phyloP scores from a whole-genome alignment of 768 basidiomycete genomes.

The Boletus sp. region DNA sequence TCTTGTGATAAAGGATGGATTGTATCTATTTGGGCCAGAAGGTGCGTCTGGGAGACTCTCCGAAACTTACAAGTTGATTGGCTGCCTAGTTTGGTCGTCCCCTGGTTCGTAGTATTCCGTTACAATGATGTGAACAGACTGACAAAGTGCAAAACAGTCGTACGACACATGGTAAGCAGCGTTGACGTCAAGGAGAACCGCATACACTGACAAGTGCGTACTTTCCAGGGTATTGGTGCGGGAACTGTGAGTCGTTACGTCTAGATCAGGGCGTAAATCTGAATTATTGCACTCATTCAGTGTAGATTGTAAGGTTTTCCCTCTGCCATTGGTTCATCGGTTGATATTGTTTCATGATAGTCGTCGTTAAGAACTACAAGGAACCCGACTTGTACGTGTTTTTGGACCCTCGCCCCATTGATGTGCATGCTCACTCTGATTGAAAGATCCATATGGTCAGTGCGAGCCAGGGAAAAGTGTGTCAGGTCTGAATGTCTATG shows the following conservation, averaged over 20 bases:
- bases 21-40: conserved; percentile 97
- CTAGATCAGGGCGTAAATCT: neutral
- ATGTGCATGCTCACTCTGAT: conserved; percentile 2
- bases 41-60: conserved; percentile 36
- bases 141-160: conserved; percentile 30
- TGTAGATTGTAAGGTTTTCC: conserved; percentile 59
- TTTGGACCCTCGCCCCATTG: neutral
- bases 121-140: neutral
- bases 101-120: conserved; percentile 44
- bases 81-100: conserved; percentile 64
- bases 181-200: neutral
- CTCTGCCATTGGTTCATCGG: neutral
- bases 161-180: conserved; percentile 58
- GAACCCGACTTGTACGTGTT: conserved; percentile 73
- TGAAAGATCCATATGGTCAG: conserved; percentile 76
- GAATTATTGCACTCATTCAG: conserved; percentile 31
- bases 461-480: conserved; percentile 28
- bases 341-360: conserved; percentile 33
- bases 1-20: conserved; percentile 62
- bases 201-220: conserved; percentile 2
- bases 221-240: conserved; percentile 60
- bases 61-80: conserved; percentile 4
- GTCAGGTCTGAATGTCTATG: conserved; percentile 21
- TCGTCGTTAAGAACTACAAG: conserved; percentile 68
- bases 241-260: conserved; percentile 56